Evolutionary conservation across 768 basidiomycete genomes (phyloP).

Genomic region (Mycena leptocephala): DNA sequence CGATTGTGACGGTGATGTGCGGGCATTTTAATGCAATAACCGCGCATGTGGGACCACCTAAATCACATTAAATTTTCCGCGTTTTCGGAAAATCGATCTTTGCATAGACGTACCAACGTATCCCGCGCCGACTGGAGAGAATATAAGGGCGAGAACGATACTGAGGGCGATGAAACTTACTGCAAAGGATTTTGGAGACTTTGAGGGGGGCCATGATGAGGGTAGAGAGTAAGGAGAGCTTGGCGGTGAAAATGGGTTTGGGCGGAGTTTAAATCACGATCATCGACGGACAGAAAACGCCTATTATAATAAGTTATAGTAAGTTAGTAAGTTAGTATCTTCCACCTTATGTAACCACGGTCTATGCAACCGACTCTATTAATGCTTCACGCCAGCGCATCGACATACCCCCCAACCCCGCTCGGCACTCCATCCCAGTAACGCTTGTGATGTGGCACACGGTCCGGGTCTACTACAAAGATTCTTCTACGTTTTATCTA

Average conservation of each 20-base stretch:
- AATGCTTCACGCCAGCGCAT: no score
- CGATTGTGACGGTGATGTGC: constrained; percentile 95
- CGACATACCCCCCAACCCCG: no score
- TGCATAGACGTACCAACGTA: constrained; percentile 83
- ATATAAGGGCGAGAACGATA: constrained; percentile 10
- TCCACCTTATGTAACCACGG: no score
- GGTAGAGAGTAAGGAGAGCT: constrained; percentile 15
- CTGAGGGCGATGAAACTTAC: constrained; percentile 58
- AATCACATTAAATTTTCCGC: constrained; percentile 9
- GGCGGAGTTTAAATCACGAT: constrained; percentile 14
- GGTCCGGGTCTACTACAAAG: no score
- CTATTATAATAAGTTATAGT: no score
- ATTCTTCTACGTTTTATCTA: no score
- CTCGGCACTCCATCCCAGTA: no score
- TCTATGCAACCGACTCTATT: no score
- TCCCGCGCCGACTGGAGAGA: constrained; percentile 82
- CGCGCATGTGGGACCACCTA: constrained; percentile 96
- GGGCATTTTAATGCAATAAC: constrained; percentile 96
- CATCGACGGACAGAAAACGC: not conserved
- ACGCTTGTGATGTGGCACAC: no score
- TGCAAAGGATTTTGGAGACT: constrained; percentile 83
- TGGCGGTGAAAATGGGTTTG: not conserved
- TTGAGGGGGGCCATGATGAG: constrained; percentile 43
- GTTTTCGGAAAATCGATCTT: constrained; percentile 4
- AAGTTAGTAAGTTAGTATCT: no score